Percentiles rank a stretch among this genome's conserved stretches.
phyloP scores from a whole-genome alignment of 495 filamentous ascomycete genomes.

The Aspergillus asperescens region DNA sequence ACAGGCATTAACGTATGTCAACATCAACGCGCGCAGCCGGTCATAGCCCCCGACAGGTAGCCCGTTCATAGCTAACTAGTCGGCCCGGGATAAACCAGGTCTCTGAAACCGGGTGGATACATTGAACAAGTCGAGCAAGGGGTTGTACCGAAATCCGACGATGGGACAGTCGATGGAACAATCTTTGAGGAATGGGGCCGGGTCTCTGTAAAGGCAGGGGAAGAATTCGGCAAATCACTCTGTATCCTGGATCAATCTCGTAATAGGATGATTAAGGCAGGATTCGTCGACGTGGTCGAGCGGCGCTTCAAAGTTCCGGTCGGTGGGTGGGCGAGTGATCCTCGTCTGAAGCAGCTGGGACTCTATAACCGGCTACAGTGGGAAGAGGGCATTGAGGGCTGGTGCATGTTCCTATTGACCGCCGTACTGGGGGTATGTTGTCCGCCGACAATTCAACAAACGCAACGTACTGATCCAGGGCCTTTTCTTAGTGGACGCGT shows the following conservation, averaged over 20 bases:
- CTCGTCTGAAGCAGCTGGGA: slow-evolving; percentile 18
- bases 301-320: slow-evolving; percentile 14
- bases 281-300: slow-evolving; percentile 20
- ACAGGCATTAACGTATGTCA: neutral
- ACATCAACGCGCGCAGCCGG: too few relatives aligned
- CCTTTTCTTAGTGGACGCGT: slow-evolving; percentile 5
- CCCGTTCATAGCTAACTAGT: too few relatives aligned
- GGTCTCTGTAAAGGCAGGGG: slow-evolving; percentile 11
- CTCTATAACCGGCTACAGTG: slow-evolving; percentile 10
- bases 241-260: slow-evolving; percentile 2
- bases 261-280: slow-evolving; percentile 13
- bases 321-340: slow-evolving; percentile 20
- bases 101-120: slow-evolving; percentile 39
- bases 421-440: neutral
- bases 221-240: slow-evolving; percentile 16
- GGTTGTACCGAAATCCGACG: slow-evolving; percentile 27
- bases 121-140: slow-evolving; percentile 37
- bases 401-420: slow-evolving; percentile 4
- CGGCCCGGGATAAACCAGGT: too few relatives aligned
- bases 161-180: slow-evolving; percentile 13
- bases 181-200: slow-evolving; percentile 8
- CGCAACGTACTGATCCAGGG: neutral
- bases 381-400: slow-evolving; percentile 9
- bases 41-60: too few relatives aligned
- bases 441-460: too few relatives aligned